A percentile compares a stretch with the other conserved stretches of the same genome.
phyloP scores from a whole-genome alignment of 2,329 filamentous ascomycete genomes.

The Neofusicoccum ribis region DNA sequence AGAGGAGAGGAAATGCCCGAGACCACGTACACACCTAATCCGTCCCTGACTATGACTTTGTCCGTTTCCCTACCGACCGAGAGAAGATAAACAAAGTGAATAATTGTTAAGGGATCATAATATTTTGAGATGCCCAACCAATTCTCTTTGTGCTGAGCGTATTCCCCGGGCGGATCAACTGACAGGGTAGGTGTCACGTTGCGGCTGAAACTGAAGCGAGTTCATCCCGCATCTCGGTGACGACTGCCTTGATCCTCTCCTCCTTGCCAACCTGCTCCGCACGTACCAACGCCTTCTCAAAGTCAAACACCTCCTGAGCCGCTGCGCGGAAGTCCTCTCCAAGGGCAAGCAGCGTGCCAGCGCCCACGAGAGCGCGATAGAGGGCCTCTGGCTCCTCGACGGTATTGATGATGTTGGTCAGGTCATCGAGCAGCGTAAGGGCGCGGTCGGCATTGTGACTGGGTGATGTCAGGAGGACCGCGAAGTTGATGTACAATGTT shows the following conservation, averaged over 20 bases:
- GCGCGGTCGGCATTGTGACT: constrained; percentile 51
- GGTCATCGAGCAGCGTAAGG: constrained; percentile 59
- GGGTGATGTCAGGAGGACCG: constrained; percentile 65
- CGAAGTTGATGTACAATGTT: constrained; percentile 81
- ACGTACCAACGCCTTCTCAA: constrained; percentile 49
- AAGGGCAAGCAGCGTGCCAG: constrained; percentile 73
- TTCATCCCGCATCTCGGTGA: constrained; percentile 59
- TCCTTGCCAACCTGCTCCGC: constrained; percentile 58
- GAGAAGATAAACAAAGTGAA: too few relatives aligned
- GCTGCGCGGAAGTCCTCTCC: constrained; percentile 60
- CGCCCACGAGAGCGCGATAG: constrained; percentile 77
- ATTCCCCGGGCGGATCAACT: too few relatives aligned
- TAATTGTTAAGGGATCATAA: too few relatives aligned
- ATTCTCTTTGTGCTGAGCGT: too few relatives aligned
- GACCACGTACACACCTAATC: too few relatives aligned
- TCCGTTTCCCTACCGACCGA: too few relatives aligned
- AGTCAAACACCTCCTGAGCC: constrained; percentile 58
- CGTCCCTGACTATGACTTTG: too few relatives aligned
- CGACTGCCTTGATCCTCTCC: constrained; percentile 60
- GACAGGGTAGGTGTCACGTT: not conserved
- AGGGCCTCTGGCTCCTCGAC: constrained; percentile 79
- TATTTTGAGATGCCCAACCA: too few relatives aligned
- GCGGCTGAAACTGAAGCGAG: constrained; percentile 26
- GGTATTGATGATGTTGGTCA: constrained; percentile 63
- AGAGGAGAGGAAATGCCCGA: too few relatives aligned